A percentile compares a stretch with the other conserved stretches of the same genome.
Evolutionary conservation across 129 eudicot species (phyloP).

Genomic region (Escallonia herrerae): DNA sequence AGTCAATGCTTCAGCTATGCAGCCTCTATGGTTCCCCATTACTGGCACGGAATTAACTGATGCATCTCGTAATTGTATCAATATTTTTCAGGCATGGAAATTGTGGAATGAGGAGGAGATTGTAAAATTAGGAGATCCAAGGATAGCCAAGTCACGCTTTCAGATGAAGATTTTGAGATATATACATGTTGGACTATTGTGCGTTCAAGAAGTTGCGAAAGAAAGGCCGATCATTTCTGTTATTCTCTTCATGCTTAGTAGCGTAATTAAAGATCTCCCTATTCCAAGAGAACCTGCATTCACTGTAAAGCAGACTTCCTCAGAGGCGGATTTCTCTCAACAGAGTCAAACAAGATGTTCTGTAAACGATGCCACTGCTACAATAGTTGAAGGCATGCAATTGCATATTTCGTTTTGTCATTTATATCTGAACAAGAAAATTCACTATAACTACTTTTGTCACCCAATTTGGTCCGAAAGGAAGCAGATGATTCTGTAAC

Average conservation of each 20-base stretch:
- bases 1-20: background rate
- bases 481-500: no score
- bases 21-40: no score
- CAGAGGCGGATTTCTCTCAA: background rate
- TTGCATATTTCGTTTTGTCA: no score
- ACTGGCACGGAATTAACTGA: no score
- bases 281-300: slow-evolving; percentile 19
- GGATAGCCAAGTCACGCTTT: background rate
- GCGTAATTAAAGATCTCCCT: slow-evolving; percentile 4
- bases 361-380: slow-evolving; percentile 1
- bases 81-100: slow-evolving; percentile 16
- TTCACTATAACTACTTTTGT: no score
- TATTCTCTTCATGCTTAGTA: slow-evolving; percentile 11
- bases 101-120: slow-evolving; percentile 14
- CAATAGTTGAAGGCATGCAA: background rate
- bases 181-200: slow-evolving; percentile 20
- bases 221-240: slow-evolving; percentile 15
- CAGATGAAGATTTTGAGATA: background rate
- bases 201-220: slow-evolving; percentile 16
- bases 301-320: background rate
- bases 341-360: background rate
- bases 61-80: no score
- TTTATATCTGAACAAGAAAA: no score
- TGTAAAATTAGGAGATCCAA: slow-evolving; percentile 4
- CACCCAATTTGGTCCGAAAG: no score